Percentiles rank a stretch among this genome's conserved stretches.
phyloP scores from a whole-genome alignment of 345 rosid species.

The Schrenkiella parvula region DNA sequence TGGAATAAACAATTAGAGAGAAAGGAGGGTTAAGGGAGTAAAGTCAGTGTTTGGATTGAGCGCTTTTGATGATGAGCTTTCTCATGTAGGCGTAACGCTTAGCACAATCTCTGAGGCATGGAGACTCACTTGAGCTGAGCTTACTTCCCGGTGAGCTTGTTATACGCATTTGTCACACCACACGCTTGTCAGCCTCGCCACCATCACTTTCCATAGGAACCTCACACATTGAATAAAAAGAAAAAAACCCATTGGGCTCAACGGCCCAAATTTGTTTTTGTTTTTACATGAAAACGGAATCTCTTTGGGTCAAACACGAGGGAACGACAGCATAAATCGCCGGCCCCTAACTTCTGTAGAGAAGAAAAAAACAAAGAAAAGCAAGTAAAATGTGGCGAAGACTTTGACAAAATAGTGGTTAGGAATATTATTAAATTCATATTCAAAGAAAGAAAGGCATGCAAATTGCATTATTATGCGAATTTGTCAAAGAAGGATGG shows the following conservation, averaged over 20 bases:
- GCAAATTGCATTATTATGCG: not conserved
- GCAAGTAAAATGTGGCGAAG: not conserved
- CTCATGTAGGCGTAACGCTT: slow-evolving; percentile 78
- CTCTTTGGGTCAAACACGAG: not conserved
- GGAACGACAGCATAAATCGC: not conserved
- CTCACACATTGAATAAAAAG: too few species aligned
- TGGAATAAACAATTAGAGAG: not conserved
- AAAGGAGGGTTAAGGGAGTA: not conserved
- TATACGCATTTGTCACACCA: slow-evolving; percentile 95
- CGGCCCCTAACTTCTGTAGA: not conserved
- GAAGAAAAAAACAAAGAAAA: not conserved
- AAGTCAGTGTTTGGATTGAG: slow-evolving; percentile 37
- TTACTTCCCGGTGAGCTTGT: slow-evolving; percentile 78
- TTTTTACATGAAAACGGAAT: not conserved
- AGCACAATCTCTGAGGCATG: slow-evolving; percentile 78
- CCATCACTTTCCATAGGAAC: slow-evolving; percentile 69
- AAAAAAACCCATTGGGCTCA: not conserved
- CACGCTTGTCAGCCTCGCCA: slow-evolving; percentile 64
- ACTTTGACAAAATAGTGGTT: slow-evolving; percentile 6
- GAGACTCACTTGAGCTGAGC: slow-evolving; percentile 76
- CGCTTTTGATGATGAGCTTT: slow-evolving; percentile 62
- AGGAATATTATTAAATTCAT: not conserved
- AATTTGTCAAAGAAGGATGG: slow-evolving; percentile 16
- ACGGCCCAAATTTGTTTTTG: too few species aligned
- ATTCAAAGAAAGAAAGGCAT: too few species aligned